These are phyloP conservation scores for Pichia sp. DNA, from an alignment of 1,139 yeast species.

Conservation along the genomic window DNA sequence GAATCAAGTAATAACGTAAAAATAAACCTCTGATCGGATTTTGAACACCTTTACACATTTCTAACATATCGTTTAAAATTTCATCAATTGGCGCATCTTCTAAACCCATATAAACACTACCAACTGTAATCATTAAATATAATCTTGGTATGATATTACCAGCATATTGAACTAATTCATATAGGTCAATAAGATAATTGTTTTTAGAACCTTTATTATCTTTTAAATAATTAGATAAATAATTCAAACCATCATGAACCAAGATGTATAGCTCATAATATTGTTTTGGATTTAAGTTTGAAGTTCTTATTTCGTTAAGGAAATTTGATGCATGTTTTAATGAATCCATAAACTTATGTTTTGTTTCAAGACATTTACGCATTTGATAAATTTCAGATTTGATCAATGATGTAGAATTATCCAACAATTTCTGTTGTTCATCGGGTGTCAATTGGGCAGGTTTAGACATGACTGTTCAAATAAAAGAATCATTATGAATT, in stretches of 20 bases:
- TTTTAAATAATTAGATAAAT: conserved; percentile 56
- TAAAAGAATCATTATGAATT: background rate
- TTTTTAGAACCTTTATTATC: conserved; percentile 44
- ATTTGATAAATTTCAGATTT: conserved; percentile 66
- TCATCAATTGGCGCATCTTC: conserved; percentile 79
- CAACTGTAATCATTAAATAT: conserved; percentile 92
- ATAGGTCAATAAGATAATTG: conserved; percentile 81
- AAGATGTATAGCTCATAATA: conserved; percentile 88
- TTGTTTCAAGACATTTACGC: conserved; percentile 65
- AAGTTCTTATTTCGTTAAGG: conserved; percentile 74
- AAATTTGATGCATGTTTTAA: conserved; percentile 81
- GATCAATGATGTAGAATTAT: conserved; percentile 51
- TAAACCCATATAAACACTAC: conserved; percentile 77
- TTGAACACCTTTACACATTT: conserved; percentile 97
- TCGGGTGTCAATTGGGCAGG: conserved; percentile 16
- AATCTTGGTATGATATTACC: conserved; percentile 89
- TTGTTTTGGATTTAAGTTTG: conserved; percentile 76
- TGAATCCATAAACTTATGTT: conserved; percentile 75
- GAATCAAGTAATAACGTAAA: conserved; percentile 80
- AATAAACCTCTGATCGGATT: conserved; percentile 89
- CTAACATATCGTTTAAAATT: conserved; percentile 92
- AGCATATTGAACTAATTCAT: conserved; percentile 92
- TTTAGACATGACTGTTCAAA: conserved; percentile 13
- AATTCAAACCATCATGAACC: conserved; percentile 76
- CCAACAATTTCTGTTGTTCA: conserved; percentile 33